Evolutionary conservation across 2,329 filamentous ascomycete species (phyloP), one percentile per base, ranked within the genome.

Genomic region (Pseudocercospora vitis): DNA sequence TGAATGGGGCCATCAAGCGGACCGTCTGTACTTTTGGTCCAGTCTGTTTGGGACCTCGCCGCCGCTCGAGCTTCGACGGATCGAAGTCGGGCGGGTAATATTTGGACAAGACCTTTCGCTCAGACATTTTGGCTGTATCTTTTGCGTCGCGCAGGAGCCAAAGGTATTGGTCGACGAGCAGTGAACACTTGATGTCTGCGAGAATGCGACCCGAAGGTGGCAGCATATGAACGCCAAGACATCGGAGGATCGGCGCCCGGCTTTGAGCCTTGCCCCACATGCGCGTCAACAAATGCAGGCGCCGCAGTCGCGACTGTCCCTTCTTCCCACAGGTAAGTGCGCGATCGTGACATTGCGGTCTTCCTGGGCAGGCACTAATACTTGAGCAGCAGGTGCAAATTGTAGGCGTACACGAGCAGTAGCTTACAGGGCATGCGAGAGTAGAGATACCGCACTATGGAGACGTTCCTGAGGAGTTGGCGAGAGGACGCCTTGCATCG

Each of bases 401-500:
- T 31, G n/a, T n/a, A 32, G n/a, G 33, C 44, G 40, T 23, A 50
- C 26, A 35, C 14, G 12, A 21, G 12, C 47, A 40, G 44, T 48
- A 54, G 24, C 12, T n/a, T 23, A 45, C 32, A 47, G 33, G 23
- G 32, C 47, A 50, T 42, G 40, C 48, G 35, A 28, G 18, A 40
- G 52, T 55, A 48, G 56, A 24, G 31, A 31, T 23, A 19, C 42
- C n/a, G 47, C 21, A 57, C 21, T 58, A 97, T 99, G 94, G 91
- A 97, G 78, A 86, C 85, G 67, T 96, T 92, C 74, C 81, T 99
- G 68, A 87, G 91, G 70, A 87, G 89, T 68, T 99, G 94, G 94
- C 84, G 91, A 69, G 89, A 96, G 74, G 91, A 96, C 77, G 91
- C 92, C 69, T 79, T 96, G 68, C 92, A 95, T 75, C 94, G 95